Evolutionary conservation across 2,329 filamentous ascomycete species (phyloP).

Genomic region (Metarhizium humberi): DNA sequence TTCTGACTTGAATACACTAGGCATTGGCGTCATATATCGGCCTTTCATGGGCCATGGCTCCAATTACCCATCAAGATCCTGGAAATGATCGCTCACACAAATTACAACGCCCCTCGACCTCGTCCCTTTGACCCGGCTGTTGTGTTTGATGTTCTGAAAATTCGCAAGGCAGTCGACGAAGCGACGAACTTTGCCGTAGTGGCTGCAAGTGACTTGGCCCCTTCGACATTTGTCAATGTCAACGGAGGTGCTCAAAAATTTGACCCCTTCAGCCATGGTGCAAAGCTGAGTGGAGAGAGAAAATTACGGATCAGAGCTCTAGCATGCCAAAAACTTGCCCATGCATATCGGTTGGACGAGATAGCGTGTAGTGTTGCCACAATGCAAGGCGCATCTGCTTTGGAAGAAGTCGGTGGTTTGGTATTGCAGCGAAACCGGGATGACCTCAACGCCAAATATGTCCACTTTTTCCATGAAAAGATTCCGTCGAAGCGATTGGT

Average conservation of each 20-base stretch:
- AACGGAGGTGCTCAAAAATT: slow-evolving; percentile 25
- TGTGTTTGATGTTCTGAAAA: slow-evolving; percentile 78
- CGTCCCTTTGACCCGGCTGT: slow-evolving; percentile 70
- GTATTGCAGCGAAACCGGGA: slow-evolving; percentile 62
- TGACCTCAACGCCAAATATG: slow-evolving; percentile 70
- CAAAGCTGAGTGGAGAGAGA: slow-evolving; percentile 65
- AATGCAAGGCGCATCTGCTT: slow-evolving; percentile 69
- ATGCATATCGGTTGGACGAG: slow-evolving; percentile 73
- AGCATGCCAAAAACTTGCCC: slow-evolving; percentile 66
- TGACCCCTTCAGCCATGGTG: slow-evolving; percentile 31
- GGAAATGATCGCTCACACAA: slow-evolving; percentile 68
- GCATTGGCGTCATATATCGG: slow-evolving; percentile 79
- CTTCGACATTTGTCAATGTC: slow-evolving; percentile 50
- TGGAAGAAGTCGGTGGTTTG: slow-evolving; percentile 66
- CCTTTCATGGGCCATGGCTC: slow-evolving; percentile 76
- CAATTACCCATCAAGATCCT: slow-evolving; percentile 71
- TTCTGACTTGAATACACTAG: slow-evolving; percentile 29
- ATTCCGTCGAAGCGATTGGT: slow-evolving; percentile 67
- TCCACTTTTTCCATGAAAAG: slow-evolving; percentile 91
- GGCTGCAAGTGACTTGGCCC: slow-evolving; percentile 64
- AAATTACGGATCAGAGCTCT: slow-evolving; percentile 74
- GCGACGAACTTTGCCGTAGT: slow-evolving; percentile 69
- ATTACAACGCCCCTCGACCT: slow-evolving; percentile 68
- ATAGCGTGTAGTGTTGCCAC: slow-evolving; percentile 74
- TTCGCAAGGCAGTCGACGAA: slow-evolving; percentile 70